Conservation (phyloP, 352 stramenopile genomes). For the Nothophytophthora sp. region DNA sequence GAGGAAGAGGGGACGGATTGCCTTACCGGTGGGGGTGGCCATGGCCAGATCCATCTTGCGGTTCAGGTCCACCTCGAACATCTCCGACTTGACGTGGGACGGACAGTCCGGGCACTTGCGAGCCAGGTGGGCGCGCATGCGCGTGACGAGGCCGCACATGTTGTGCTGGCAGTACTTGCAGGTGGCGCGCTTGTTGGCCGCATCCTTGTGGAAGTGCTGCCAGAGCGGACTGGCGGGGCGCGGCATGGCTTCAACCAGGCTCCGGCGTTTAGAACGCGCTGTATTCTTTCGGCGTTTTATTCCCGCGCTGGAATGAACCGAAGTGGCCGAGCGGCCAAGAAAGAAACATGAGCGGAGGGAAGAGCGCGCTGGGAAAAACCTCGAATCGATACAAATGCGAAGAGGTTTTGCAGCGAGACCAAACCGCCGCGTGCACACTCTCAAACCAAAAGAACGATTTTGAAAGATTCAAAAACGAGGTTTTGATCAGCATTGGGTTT, state of each 20-base stretch:
- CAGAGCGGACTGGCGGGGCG: slow-evolving; percentile 58
- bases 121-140: slow-evolving; percentile 68
- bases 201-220: slow-evolving; percentile 63
- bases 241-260: slow-evolving; percentile 35
- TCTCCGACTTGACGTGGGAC: slow-evolving; percentile 44
- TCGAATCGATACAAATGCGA: too few relatives aligned
- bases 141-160: slow-evolving; percentile 66
- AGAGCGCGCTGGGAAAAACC: too few relatives aligned
- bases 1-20: too few relatives aligned
- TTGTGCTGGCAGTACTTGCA: slow-evolving; percentile 82
- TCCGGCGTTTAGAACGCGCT: background rate
- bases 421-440: too few relatives aligned
- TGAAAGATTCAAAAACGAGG: too few relatives aligned
- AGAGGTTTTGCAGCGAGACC: too few relatives aligned
- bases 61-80: slow-evolving; percentile 44
- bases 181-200: slow-evolving; percentile 57
- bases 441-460: too few relatives aligned
- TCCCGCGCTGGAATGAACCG: too few relatives aligned
- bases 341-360: too few relatives aligned
- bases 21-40: background rate
- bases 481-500: too few relatives aligned
- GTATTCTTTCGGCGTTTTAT: slow-evolving; percentile 38
- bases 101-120: slow-evolving; percentile 60
- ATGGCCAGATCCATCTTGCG: slow-evolving; percentile 27
- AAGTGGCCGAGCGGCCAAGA: too few relatives aligned